These are phyloP conservation scores for Paracoccidioides brasiliensis DNA, from an alignment of 2,329 filamentous ascomycete species.

Conservation along the genomic window DNA sequence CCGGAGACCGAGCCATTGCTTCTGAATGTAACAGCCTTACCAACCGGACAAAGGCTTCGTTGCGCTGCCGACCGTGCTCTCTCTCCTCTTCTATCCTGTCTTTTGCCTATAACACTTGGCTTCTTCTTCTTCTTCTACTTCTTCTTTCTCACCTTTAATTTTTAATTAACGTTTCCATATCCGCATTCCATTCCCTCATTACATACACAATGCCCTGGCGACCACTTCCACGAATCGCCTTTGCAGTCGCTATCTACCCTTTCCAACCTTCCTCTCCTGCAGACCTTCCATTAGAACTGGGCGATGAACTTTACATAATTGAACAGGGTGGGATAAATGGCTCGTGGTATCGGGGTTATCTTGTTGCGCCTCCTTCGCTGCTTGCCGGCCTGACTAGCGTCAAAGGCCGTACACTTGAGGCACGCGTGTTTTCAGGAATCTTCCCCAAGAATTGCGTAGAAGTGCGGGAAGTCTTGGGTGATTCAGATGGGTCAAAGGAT, in stretches of 20 bases:
- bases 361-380: constrained; percentile 85
- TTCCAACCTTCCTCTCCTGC: constrained; percentile 77
- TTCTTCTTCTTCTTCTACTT: neutral
- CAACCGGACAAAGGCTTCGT: neutral
- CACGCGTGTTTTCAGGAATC: constrained; percentile 94
- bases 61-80: neutral
- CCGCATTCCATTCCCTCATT: neutral
- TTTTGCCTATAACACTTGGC: neutral
- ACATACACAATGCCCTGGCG: constrained; percentile 71
- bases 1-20: neutral
- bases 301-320: constrained; percentile 97
- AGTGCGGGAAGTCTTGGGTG: constrained; percentile 80
- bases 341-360: constrained; percentile 88
- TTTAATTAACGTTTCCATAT: neutral
- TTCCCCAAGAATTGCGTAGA: constrained; percentile 93
- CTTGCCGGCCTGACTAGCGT: constrained; percentile 81
- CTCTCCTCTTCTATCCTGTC: neutral
- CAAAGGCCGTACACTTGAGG: constrained; percentile 86
- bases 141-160: neutral
- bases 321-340: constrained; percentile 78
- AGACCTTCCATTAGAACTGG: constrained; percentile 91
- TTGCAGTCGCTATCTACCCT: constrained; percentile 90
- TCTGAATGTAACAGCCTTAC: constrained; percentile 1
- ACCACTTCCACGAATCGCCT: constrained; percentile 91
- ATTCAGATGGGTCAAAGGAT: constrained; percentile 38